Percentiles rank a stretch among this genome's conserved stretches.
Conservation (phyloP, 1,139 yeast species). For the Diutina ranongensis region DNA sequence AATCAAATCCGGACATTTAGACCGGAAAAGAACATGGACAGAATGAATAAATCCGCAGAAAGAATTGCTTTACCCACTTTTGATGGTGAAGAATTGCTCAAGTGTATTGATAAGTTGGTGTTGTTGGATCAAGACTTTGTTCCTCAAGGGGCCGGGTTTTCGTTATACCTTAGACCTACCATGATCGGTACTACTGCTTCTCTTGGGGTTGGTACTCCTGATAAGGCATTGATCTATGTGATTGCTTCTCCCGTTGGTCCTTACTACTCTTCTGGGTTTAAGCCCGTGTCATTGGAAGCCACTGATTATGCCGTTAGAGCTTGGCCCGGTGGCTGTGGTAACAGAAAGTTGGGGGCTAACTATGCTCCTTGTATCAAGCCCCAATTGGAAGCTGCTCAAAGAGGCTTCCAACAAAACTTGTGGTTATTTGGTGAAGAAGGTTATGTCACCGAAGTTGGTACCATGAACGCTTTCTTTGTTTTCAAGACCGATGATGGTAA, state of each 20-base stretch:
- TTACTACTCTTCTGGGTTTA: constrained; percentile 80
- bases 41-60: constrained; percentile 81
- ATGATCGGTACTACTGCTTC: constrained; percentile 84
- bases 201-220: constrained; percentile 76
- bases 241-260: constrained; percentile 97
- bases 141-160: constrained; percentile 78
- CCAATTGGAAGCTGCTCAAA: constrained; percentile 72
- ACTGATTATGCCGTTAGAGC: constrained; percentile 94
- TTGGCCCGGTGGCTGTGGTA: constrained; percentile 98
- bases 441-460: constrained; percentile 89
- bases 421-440: constrained; percentile 94
- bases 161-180: constrained; percentile 88
- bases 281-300: constrained; percentile 88
- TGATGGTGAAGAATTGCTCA: constrained; percentile 64
- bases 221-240: constrained; percentile 67
- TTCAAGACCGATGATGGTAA: constrained; percentile 63
- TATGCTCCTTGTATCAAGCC: constrained; percentile 93
- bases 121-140: constrained; percentile 64
- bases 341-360: constrained; percentile 92
- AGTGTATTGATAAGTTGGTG: constrained; percentile 64
- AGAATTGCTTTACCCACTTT: constrained; percentile 83
- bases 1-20: constrained; percentile 75
- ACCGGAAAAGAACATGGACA: constrained; percentile 80
- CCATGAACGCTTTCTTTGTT: constrained; percentile 90
- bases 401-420: constrained; percentile 90